phyloP scores from a whole-genome alignment of 2,329 filamentous ascomycete genomes.

The Trichoderma semiorbis region DNA sequence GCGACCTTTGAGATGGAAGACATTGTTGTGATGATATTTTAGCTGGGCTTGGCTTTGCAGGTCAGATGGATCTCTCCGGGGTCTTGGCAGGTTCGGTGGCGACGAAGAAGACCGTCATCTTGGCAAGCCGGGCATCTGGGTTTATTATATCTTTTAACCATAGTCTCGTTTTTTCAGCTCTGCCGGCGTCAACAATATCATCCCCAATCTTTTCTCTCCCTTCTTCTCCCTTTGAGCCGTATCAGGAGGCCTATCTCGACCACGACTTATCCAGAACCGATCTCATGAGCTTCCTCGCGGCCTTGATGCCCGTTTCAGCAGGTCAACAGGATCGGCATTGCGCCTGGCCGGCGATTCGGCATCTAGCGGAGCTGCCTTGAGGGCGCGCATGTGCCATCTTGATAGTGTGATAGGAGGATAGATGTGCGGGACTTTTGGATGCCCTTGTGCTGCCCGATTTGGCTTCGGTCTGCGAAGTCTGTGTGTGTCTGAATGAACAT shows the following conservation, averaged over 20 bases:
- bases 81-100: not conserved
- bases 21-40: conserved; percentile 6
- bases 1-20: conserved; percentile 16
- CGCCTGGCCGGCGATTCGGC: conserved; percentile 21
- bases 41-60: not conserved
- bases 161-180: not conserved
- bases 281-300: conserved; percentile 8
- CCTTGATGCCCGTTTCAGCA: conserved; percentile 21
- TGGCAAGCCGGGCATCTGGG: not conserved
- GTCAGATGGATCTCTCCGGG: not conserved
- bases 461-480: conserved; percentile 10
- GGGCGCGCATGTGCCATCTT: conserved; percentile 18
- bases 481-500: not conserved
- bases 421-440: not conserved
- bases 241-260: conserved; percentile 5
- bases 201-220: not conserved
- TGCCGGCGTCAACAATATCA: not conserved
- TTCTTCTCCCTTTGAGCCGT: not conserved
- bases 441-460: conserved; percentile 5
- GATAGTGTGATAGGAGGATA: conserved; percentile 10
- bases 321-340: conserved; percentile 22
- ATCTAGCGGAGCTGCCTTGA: not conserved
- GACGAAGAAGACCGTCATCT: not conserved
- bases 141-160: not conserved
- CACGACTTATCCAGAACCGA: not conserved